Conservation (phyloP, 306 rosid species). For the Cucurbita maxima region DNA sequence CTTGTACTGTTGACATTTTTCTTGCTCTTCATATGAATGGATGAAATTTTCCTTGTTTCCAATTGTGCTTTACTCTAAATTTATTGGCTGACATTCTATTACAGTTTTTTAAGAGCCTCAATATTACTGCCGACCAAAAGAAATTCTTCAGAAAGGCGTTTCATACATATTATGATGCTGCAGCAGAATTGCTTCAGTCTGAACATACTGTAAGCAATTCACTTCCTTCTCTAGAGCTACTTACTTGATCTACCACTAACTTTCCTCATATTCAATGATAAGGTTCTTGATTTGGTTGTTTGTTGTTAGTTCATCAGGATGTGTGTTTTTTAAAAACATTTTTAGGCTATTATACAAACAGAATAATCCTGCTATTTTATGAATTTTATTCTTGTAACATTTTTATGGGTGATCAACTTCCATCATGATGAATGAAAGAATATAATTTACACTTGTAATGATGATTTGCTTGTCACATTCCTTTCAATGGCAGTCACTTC, state of each 20-base stretch:
- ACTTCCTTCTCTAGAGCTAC: background rate
- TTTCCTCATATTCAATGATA: background rate
- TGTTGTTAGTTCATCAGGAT: background rate
- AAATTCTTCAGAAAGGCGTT: constrained; percentile 68
- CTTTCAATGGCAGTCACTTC: constrained; percentile 52
- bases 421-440: background rate
- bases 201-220: constrained; percentile 76
- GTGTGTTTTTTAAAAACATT: background rate
- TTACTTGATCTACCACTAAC: background rate
- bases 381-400: background rate
- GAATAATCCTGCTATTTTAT: background rate
- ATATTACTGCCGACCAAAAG: constrained; percentile 80
- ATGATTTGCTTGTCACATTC: constrained; percentile 11
- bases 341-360: background rate
- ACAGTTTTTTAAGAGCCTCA: constrained; percentile 86
- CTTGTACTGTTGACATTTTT: background rate
- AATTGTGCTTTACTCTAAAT: constrained; percentile 11
- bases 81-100: constrained; percentile 24
- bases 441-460: background rate
- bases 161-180: constrained; percentile 71
- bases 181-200: constrained; percentile 79
- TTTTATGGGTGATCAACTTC: background rate
- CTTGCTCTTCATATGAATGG: background rate
- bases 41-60: background rate
- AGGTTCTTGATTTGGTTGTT: background rate